Evolutionary conservation across 2,329 filamentous ascomycete genomes (phyloP).

Genomic region (Exophiala phaeomuriformis): DNA sequence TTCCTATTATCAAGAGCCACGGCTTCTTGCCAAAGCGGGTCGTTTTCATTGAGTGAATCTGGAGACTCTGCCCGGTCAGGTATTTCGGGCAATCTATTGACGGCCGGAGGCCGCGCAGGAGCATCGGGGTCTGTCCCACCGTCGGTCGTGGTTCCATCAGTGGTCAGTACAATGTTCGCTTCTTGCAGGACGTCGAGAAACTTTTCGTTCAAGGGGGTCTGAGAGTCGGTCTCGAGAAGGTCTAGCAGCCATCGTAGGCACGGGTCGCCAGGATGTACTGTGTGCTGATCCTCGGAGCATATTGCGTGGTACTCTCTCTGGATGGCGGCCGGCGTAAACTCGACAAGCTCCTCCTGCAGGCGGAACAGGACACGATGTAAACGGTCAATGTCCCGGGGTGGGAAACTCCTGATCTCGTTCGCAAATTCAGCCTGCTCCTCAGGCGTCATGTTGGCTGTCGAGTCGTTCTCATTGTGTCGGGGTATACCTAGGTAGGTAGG

Average conservation of each 20-base stretch:
- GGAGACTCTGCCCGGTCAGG: neutral
- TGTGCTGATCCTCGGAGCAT: conserved; percentile 2
- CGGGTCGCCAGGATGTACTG: conserved; percentile 1
- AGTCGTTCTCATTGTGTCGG: neutral
- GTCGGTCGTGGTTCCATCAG: conserved; percentile 12
- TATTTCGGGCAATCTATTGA: neutral
- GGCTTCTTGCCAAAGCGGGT: conserved; percentile 18
- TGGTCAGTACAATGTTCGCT: conserved; percentile 16
- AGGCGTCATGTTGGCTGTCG: conserved; percentile 10
- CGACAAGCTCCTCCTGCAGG: conserved; percentile 7
- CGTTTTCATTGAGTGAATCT: conserved; percentile 13
- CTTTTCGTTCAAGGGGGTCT: conserved; percentile 14
- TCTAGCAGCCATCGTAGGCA: conserved; percentile 14
- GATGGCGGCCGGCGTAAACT: conserved; percentile 2
- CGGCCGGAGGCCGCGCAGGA: neutral
- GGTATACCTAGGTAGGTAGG: neutral
- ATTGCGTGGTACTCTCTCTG: conserved; percentile 6
- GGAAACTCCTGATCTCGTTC: conserved; percentile 7
- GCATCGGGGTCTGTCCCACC: conserved; percentile 7
- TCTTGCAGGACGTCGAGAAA: conserved; percentile 19
- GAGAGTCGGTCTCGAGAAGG: conserved; percentile 7
- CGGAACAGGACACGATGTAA: conserved; percentile 15
- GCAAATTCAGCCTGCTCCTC: conserved; percentile 13
- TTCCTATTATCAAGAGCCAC: conserved; percentile 17
- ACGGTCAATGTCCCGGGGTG: conserved; percentile 14